phyloP scores from a whole-genome alignment of 345 rosid species.

The Viola odorata region DNA sequence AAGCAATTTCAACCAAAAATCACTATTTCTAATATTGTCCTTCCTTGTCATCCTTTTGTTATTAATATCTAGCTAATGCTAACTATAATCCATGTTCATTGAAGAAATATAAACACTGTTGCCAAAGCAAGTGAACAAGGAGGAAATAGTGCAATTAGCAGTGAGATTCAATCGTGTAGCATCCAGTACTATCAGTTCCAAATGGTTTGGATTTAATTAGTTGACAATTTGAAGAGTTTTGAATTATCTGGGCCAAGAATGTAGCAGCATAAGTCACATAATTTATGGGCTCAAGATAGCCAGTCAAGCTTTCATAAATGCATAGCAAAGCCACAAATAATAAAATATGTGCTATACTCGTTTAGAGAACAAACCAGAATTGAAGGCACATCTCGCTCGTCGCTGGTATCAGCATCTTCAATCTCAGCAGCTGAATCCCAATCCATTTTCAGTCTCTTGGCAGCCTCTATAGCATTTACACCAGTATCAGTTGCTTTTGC shows the following conservation, averaged over 20 bases:
- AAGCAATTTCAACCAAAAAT: background rate
- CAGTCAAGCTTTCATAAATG: background rate
- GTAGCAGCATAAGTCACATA: background rate
- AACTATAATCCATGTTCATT: too few species aligned
- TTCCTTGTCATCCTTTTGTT: background rate
- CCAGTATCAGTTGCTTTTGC: slow-evolving; percentile 91
- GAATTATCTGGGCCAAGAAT: background rate
- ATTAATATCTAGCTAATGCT: background rate
- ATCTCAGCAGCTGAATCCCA: slow-evolving; percentile 97
- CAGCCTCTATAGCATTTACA: slow-evolving; percentile 65
- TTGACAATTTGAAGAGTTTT: background rate
- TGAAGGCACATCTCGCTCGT: slow-evolving; percentile 60
- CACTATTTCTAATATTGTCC: background rate
- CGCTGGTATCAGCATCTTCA: slow-evolving; percentile 43
- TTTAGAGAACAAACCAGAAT: slow-evolving; percentile 58
- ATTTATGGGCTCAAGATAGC: background rate
- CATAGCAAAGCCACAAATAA: background rate
- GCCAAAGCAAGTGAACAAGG: too few species aligned
- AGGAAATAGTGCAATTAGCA: background rate
- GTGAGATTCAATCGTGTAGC: background rate
- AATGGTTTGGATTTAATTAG: background rate
- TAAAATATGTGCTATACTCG: slow-evolving; percentile 9
- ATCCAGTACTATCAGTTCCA: background rate
- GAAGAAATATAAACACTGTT: too few species aligned
- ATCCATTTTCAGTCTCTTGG: slow-evolving; percentile 80